phyloP scores from a whole-genome alignment of 257 asterid genomes.

The Lycium barbarum region DNA sequence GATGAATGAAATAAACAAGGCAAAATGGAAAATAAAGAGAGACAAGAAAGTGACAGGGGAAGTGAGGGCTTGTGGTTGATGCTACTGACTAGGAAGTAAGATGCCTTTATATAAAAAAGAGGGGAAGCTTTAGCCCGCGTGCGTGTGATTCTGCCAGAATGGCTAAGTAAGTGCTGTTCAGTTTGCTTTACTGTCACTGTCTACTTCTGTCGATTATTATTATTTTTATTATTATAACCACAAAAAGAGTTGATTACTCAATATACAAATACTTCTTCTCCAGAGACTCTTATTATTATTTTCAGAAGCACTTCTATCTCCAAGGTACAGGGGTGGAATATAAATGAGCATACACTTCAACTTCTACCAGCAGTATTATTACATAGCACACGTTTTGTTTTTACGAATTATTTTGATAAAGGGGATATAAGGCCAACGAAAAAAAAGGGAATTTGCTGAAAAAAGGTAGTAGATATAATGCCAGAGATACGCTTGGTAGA shows the following conservation, averaged over 20 bases:
- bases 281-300: background rate
- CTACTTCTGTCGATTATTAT: constrained; percentile 12
- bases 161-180: constrained; percentile 39
- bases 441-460: background rate
- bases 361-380: constrained; percentile 43
- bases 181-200: constrained; percentile 34
- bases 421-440: background rate
- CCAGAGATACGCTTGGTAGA: background rate
- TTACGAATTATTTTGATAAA: background rate
- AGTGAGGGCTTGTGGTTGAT: constrained; percentile 35
- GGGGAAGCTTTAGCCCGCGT: constrained; percentile 41
- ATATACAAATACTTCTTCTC: constrained; percentile 25
- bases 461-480: constrained; percentile 12
- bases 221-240: background rate
- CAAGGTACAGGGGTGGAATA: constrained; percentile 40
- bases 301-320: constrained; percentile 25
- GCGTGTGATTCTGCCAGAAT: constrained; percentile 49
- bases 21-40: background rate
- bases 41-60: constrained; percentile 10
- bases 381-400: constrained; percentile 33
- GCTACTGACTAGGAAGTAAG: constrained; percentile 15
- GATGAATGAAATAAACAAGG: background rate
- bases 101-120: constrained; percentile 13
- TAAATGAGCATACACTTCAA: constrained; percentile 30
- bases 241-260: constrained; percentile 4